These are phyloP conservation scores for Parathielavia appendiculata DNA, from an alignment of 495 filamentous ascomycete species.

Conservation along the genomic window DNA sequence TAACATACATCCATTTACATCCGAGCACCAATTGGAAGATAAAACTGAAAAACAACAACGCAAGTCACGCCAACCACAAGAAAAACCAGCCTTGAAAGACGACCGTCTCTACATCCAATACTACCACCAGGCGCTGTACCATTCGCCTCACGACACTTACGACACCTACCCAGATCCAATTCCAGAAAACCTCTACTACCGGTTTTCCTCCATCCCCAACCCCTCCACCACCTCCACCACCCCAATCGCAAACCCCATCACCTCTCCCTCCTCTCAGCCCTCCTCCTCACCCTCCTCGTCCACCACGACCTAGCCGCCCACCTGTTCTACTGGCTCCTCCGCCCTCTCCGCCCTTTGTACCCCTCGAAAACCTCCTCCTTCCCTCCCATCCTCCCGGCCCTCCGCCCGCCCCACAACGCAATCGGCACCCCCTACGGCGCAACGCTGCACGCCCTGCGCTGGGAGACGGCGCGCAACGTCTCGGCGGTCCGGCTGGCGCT, in stretches of 20 bases:
- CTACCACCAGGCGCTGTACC: not conserved
- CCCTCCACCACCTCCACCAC: not conserved
- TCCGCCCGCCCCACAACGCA: not conserved
- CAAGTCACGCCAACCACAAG: not conserved
- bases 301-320: not conserved
- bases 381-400: not conserved
- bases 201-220: not conserved
- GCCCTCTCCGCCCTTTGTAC: not conserved
- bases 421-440: slow-evolving; percentile 1
- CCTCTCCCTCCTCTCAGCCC: not conserved
- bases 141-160: no score
- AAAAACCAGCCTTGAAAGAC: not conserved
- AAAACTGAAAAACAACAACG: not conserved
- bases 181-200: not conserved
- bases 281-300: not conserved
- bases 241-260: not conserved
- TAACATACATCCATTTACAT: not conserved
- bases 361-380: not conserved
- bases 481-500: not conserved
- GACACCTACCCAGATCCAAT: not conserved
- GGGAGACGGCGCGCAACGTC: not conserved
- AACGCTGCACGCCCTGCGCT: slow-evolving; percentile 4
- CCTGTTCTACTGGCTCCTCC: not conserved
- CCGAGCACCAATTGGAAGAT: no score
- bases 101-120: not conserved